These are phyloP conservation scores for Trametes cingulata DNA, from an alignment of 768 basidiomycete species.

Conservation along the genomic window DNA sequence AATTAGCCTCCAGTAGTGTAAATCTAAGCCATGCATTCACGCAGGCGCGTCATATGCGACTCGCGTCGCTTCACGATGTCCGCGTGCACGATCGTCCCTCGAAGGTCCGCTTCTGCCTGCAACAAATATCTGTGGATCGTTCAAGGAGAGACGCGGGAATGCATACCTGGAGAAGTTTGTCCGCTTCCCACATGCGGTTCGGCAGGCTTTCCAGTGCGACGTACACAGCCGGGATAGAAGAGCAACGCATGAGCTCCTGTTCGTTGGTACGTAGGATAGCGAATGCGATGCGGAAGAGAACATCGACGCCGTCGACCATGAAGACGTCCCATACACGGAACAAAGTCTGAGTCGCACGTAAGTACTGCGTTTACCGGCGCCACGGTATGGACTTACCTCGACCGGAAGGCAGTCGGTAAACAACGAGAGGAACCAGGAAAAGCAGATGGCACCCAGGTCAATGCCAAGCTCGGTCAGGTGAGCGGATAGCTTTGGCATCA, in stretches of 20 bases:
- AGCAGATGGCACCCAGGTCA: conserved; percentile 92
- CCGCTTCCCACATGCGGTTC: conserved; percentile 91
- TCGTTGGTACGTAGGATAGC: conserved; percentile 85
- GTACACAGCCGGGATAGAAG: conserved; percentile 87
- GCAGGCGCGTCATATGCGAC: conserved; percentile 43
- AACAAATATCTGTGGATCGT: not conserved
- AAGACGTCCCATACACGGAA: conserved; percentile 97
- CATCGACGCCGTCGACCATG: conserved; percentile 89
- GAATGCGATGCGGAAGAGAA: conserved; percentile 87
- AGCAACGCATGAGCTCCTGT: conserved; percentile 77
- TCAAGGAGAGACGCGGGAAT: not conserved
- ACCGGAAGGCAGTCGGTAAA: conserved; percentile 97
- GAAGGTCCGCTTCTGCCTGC: conserved; percentile 46
- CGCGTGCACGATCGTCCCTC: conserved; percentile 49
- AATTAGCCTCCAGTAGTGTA: conserved; percentile 4
- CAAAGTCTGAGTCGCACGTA: conserved; percentile 59
- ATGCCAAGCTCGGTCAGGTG: conserved; percentile 83
- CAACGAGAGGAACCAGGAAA: conserved; percentile 97
- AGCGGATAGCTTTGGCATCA: conserved; percentile 67
- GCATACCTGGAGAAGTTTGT: conserved; percentile 83
- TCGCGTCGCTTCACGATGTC: conserved; percentile 59
- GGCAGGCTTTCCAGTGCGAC: conserved; percentile 88
- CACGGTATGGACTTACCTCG: conserved; percentile 57
- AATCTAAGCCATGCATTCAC: conserved; percentile 21
- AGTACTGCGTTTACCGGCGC: not conserved